Evolutionary conservation across 257 asterid genomes (phyloP).

Genomic region (Petunia secreta): DNA sequence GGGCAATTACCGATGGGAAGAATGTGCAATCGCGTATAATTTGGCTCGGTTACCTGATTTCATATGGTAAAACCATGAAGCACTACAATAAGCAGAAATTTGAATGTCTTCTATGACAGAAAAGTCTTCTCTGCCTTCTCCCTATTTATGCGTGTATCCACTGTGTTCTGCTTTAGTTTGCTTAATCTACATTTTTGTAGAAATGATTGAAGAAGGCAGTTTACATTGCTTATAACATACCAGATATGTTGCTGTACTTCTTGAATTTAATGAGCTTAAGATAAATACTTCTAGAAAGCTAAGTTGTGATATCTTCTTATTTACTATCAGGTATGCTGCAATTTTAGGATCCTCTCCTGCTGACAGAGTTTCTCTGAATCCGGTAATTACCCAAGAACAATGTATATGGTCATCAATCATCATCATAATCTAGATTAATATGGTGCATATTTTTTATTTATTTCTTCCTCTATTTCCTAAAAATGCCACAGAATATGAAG

Average conservation of each 20-base stretch:
- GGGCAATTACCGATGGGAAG: background rate
- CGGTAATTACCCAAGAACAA: constrained; percentile 56
- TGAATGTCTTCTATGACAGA: background rate
- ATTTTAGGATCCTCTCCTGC: constrained; percentile 85
- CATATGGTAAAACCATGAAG: background rate
- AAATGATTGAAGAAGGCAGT: background rate
- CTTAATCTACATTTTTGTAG: background rate
- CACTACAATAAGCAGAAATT: constrained; percentile 7
- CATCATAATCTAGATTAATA: background rate
- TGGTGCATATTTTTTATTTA: background rate
- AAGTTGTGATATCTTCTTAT: background rate
- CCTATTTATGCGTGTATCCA: background rate
- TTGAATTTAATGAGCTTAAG: constrained; percentile 6
- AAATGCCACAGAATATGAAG: background rate
- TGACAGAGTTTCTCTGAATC: constrained; percentile 66
- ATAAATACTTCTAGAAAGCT: constrained; percentile 12
- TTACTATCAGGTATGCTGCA: constrained; percentile 79
- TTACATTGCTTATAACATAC: background rate
- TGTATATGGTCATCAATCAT: background rate
- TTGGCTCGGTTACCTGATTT: background rate
- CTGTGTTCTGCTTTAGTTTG: constrained; percentile 11
- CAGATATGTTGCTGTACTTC: background rate
- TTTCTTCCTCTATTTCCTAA: background rate
- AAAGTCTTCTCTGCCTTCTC: background rate
- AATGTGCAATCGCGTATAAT: background rate